Base-by-base conservation (phyloP, 2,329 filamentous ascomycete genomes). In the Blumeria graminis region DNA sequence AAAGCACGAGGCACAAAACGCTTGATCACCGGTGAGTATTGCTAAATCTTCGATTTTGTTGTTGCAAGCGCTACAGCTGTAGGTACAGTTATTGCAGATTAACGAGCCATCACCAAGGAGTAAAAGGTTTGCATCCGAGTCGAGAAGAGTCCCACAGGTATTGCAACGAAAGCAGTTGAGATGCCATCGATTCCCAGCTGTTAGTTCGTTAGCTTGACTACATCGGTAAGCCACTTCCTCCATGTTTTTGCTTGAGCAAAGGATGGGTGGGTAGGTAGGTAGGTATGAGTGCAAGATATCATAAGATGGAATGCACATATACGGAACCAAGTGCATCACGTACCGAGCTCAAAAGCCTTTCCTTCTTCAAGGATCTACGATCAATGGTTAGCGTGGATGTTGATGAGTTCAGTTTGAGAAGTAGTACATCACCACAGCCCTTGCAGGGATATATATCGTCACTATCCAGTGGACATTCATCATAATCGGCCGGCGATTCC, bases 51-150 rank as follows among this genome's bases (percentile, higher is more conserved):
- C 92, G 62, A 98, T 98, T 74, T 98, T 98, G 73, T 94, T 90
- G 58, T 82, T 81, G 70, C 92, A 98, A 56, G 89, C 89, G 69
- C 82, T 94, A 74, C 92, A 98, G 75, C 89, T 95, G 70, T 98
- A 98, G 56, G 92, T 96, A 73, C 92, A 98, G 70, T 95, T 94
- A 73, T 94, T 96, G 76, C 92, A 98, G 64, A 98, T 96, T 62
- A 98, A 80, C 16, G 90, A 96, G 62, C 92, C 92, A 71, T 98
- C 92, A 68, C 92, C 92, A 60, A 98, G 85, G 32, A 98, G 83
- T 55, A 98, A 81, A 54, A 98, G 82, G 70, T 96, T 96, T 64
- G 92, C 92, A 68, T 98, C 90, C 60, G 92, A 96, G 72, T 98
- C 92, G 71, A 98, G 87, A 57, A 95, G 81, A 59, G 89, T 95